Evolutionary conservation across 2,329 filamentous ascomycete genomes (phyloP).

Genomic region (Colletotrichum cereale): DNA sequence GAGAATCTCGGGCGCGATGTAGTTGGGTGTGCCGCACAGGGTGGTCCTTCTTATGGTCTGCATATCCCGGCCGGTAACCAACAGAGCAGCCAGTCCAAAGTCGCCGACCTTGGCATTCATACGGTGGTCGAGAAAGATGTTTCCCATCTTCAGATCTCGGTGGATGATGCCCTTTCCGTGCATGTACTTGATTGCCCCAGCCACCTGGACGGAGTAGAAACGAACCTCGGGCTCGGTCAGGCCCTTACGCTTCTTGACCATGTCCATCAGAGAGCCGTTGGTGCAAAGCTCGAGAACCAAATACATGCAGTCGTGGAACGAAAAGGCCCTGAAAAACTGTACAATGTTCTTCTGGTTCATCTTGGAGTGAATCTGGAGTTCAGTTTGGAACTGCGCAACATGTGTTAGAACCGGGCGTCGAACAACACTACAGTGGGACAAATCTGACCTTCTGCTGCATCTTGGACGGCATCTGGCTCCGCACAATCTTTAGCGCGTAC

Average conservation of each 20-base stretch:
- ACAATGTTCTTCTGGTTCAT: constrained; percentile 97
- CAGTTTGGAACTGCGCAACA: constrained; percentile 73
- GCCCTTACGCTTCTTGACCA: constrained; percentile 92
- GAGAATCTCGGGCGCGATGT: constrained; percentile 96
- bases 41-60: constrained; percentile 87
- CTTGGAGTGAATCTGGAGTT: constrained; percentile 98
- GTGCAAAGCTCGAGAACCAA: constrained; percentile 94
- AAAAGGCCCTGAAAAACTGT: constrained; percentile 93
- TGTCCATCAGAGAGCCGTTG: constrained; percentile 97
- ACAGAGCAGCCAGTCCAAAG: constrained; percentile 91
- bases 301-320: constrained; percentile 89
- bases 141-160: constrained; percentile 97
- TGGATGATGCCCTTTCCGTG: constrained; percentile 97
- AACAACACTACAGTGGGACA: neutral
- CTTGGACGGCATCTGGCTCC: constrained; percentile 84
- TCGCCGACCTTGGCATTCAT: constrained; percentile 99
- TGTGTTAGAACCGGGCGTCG: constrained; percentile 21
- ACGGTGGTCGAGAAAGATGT: constrained; percentile 91
- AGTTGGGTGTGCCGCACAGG: constrained; percentile 96
- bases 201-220: constrained; percentile 93
- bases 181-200: constrained; percentile 97
- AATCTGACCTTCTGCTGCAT: constrained; percentile 82
- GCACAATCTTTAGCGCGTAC: constrained; percentile 86
- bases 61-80: constrained; percentile 93
- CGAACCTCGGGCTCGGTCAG: constrained; percentile 94